phyloP scores from a whole-genome alignment of 73 alveolate species.

The Uronychia binucleata region DNA sequence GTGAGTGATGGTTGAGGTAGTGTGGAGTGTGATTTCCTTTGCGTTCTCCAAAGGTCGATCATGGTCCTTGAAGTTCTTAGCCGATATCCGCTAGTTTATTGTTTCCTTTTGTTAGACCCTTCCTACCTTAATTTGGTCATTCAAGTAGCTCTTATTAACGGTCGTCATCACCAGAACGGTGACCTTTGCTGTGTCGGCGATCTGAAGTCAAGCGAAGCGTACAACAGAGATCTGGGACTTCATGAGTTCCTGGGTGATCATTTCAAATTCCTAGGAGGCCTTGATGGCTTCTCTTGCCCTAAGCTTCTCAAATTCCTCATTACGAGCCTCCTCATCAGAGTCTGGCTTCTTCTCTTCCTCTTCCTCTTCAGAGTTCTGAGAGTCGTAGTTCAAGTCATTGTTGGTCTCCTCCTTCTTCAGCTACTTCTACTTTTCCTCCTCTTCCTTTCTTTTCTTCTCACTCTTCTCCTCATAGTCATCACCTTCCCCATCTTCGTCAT shows the following conservation, averaged over 20 bases:
- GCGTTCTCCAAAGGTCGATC: not conserved
- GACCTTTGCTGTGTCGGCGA: not conserved
- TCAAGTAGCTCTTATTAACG: not conserved
- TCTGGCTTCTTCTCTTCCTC: not conserved
- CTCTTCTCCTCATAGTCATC: not conserved
- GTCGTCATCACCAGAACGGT: not conserved
- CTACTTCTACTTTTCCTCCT: slow-evolving; percentile 18
- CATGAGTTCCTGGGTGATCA: not conserved
- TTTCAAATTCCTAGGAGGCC: not conserved
- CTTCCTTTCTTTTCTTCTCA: not conserved
- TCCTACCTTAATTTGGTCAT: not conserved
- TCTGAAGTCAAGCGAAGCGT: not conserved
- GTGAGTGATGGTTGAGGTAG: too few relatives aligned
- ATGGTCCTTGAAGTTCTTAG: not conserved
- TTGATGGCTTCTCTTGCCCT: not conserved
- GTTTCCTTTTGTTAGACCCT: not conserved
- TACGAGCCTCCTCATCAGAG: not conserved
- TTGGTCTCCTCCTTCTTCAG: not conserved
- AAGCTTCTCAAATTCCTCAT: not conserved
- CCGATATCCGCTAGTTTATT: not conserved
- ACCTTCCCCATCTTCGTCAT: not conserved
- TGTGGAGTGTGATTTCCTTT: too few relatives aligned
- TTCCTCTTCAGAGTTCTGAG: not conserved
- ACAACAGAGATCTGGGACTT: not conserved
- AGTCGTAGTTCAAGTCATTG: not conserved